Percentiles rank a stretch among this genome's conserved stretches.
Evolutionary conservation across 108 stramenopile species (phyloP).

Genomic region (Mediolabrus comicus): DNA sequence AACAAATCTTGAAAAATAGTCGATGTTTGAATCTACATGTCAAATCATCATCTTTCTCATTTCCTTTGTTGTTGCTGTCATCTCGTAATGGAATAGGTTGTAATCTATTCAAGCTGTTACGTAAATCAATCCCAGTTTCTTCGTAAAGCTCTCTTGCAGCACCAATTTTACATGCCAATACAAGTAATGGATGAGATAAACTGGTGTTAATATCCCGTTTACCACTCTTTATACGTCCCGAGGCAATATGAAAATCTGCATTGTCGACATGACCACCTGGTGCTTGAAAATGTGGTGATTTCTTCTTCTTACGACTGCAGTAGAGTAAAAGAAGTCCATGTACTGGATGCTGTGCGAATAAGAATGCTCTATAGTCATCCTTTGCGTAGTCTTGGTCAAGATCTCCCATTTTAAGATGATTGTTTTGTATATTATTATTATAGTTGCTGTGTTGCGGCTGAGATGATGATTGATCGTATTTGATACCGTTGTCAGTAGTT

Average conservation of each 20-base stretch:
- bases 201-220: not conserved
- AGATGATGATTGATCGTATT: too few species aligned
- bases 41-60: conserved; percentile 62
- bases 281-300: conserved; percentile 73
- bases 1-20: conserved; percentile 55
- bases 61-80: not conserved
- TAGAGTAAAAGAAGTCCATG: conserved; percentile 72
- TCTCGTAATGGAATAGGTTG: conserved; percentile 38
- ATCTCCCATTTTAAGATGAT: too few species aligned
- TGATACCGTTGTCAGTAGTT: too few species aligned
- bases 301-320: conserved; percentile 77
- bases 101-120: conserved; percentile 50
- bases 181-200: conserved; percentile 29
- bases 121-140: conserved; percentile 80
- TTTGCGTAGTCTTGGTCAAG: conserved; percentile 12
- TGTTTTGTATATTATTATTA: too few species aligned
- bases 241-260: conserved; percentile 58
- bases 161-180: conserved; percentile 61
- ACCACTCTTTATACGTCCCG: conserved; percentile 1
- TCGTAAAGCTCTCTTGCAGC: conserved; percentile 77
- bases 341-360: conserved; percentile 56
- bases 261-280: conserved; percentile 85
- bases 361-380: conserved; percentile 70
- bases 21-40: conserved; percentile 53
- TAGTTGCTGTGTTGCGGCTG: too few species aligned